Evolutionary conservation across 2,329 filamentous ascomycete genomes (phyloP).

Genomic region (Neofusicoccum cordaticola): DNA sequence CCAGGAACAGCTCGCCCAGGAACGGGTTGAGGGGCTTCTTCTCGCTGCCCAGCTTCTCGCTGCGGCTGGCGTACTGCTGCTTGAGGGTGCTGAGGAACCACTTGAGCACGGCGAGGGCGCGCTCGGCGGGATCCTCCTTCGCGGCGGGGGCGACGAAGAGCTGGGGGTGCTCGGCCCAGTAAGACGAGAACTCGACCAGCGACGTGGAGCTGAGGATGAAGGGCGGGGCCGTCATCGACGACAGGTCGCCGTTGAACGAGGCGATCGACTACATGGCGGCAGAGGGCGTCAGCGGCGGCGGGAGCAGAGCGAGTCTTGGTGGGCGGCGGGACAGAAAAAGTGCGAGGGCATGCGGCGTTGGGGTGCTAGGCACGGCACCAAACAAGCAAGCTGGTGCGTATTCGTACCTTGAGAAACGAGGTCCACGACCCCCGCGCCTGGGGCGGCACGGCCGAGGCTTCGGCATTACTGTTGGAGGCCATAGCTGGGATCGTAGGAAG

Average conservation of each 20-base stretch:
- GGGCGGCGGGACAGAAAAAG: not conserved
- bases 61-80: conserved; percentile 73
- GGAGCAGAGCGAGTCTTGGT: not conserved
- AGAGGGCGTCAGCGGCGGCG: not conserved
- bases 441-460: conserved; percentile 42
- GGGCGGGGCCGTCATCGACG: conserved; percentile 55
- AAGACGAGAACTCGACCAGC: conserved; percentile 56
- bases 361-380: not conserved
- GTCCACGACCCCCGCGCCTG: conserved; percentile 48
- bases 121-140: conserved; percentile 76
- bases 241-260: conserved; percentile 56
- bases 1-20: conserved; percentile 89
- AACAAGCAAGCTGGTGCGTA: conserved; percentile 22
- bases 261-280: conserved; percentile 42
- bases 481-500: not conserved
- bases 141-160: conserved; percentile 79
- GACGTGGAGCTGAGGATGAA: conserved; percentile 56
- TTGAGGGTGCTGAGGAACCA: conserved; percentile 95
- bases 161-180: conserved; percentile 56
- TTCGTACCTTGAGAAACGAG: conserved; percentile 46
- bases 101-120: conserved; percentile 83
- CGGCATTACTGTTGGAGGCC: conserved; percentile 11
- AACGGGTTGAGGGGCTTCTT: conserved; percentile 99
- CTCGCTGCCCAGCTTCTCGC: conserved; percentile 82
- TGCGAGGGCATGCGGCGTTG: not conserved